Evolutionary conservation across 2,329 filamentous ascomycete genomes (phyloP).

Genomic region (Stromatinia cepivora): DNA sequence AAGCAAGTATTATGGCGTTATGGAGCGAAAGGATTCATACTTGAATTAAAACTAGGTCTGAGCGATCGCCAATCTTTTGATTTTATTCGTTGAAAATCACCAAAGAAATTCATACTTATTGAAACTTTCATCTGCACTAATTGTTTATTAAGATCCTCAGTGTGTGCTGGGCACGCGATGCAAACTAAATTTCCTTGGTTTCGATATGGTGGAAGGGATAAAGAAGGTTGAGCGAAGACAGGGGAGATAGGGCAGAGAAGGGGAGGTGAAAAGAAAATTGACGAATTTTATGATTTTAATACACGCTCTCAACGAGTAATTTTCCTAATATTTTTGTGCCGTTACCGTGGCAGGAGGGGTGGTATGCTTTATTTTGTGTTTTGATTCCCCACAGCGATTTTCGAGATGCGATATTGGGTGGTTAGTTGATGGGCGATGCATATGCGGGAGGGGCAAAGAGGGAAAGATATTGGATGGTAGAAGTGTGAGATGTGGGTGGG

Average conservation of each 20-base stretch:
- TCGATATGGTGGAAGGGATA: not conserved
- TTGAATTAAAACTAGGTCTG: conserved; percentile 16
- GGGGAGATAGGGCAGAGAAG: not conserved
- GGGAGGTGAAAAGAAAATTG: conserved; percentile 2
- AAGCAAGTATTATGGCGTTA: conserved; percentile 17
- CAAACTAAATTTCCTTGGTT: conserved; percentile 9
- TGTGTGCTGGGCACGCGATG: conserved; percentile 13
- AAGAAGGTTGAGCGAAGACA: not conserved
- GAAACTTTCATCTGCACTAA: conserved; percentile 13
- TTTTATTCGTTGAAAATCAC: conserved; percentile 10
- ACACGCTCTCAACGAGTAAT: not conserved
- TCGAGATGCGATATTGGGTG: not conserved
- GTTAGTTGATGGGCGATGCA: not conserved
- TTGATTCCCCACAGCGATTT: conserved; percentile 15
- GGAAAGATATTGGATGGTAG: not conserved
- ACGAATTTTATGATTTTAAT: conserved; percentile 20
- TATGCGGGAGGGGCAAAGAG: not conserved
- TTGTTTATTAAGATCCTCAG: conserved; percentile 6
- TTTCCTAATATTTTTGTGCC: conserved; percentile 13
- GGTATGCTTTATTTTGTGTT: not conserved
- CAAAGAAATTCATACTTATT: conserved; percentile 16
- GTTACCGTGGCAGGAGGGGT: not conserved
- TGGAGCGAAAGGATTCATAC: conserved; percentile 11
- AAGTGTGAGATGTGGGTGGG: not conserved
- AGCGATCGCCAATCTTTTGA: conserved; percentile 15